Conservation (phyloP, 129 eudicot genomes). For the Flaveria sonorensis region DNA sequence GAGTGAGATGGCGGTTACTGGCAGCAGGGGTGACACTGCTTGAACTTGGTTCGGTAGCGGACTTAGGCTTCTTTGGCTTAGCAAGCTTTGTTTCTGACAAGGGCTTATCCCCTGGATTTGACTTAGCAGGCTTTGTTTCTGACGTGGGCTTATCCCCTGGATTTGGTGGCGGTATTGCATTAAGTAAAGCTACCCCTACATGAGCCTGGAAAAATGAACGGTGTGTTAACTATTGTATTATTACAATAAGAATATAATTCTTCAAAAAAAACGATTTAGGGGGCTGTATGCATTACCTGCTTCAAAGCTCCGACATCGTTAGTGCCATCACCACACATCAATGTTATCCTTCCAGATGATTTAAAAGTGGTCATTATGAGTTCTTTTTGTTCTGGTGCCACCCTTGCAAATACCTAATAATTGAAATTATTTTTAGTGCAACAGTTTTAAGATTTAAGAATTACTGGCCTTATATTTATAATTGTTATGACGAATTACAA, state of each 20-base stretch:
- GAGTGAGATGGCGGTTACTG: conserved; percentile 64
- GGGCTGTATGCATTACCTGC: conserved; percentile 54
- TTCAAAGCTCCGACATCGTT: conserved; percentile 96
- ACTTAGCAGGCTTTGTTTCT: conserved; percentile 45
- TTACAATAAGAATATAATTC: not conserved
- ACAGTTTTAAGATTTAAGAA: not conserved
- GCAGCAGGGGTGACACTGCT: conserved; percentile 48
- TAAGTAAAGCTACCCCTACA: conserved; percentile 85
- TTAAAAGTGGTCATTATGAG: conserved; percentile 85
- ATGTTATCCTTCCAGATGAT: conserved; percentile 79
- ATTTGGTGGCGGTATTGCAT: conserved; percentile 68
- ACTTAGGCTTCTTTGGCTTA: conserved; percentile 56
- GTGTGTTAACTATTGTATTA: conserved; percentile 5
- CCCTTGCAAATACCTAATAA: conserved; percentile 88
- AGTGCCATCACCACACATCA: conserved; percentile 98
- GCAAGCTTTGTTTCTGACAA: conserved; percentile 49
- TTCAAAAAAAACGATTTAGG: not conserved
- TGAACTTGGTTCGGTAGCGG: conserved; percentile 45
- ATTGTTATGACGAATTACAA: conserved; percentile 21
- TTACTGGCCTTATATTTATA: not conserved
- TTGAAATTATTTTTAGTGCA: conserved; percentile 14
- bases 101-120: conserved; percentile 44
- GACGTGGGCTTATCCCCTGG: conserved; percentile 46
- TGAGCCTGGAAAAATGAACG: conserved; percentile 61
- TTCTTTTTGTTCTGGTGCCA: conserved; percentile 97